Base-by-base conservation (phyloP, 2,329 filamentous ascomycete genomes). In the Fusarium acutatum region DNA sequence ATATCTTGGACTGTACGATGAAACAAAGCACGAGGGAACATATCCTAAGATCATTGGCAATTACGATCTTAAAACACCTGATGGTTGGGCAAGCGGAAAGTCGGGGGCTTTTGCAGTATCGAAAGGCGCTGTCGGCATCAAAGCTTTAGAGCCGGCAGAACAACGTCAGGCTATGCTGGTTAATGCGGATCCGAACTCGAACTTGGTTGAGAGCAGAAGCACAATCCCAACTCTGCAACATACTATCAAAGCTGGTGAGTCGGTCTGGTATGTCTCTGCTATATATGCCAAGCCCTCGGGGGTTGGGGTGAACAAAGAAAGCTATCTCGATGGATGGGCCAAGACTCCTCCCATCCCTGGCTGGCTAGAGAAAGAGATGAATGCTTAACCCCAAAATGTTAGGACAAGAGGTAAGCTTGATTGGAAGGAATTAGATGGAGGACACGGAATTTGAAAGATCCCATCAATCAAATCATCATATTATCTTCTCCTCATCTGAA, bases 141-240 rank as follows among this genome's bases (percentile, higher is more conserved):
- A 74, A 79, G 91, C 82, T 72, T 83, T 86, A 62, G 92, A 85
- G 77, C 84, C 85, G 2, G 83, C 79, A 14, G 84, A 82, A 13
- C 81, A 79, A 20, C 85, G 92, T 26, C 82, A 81, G 60, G 93
- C 92, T 7, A 90, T 88, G 78, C 85, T 94, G 32, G 89, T 95
- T 53, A 90, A 94, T 64, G 92, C 92, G 17, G 93, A 95, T 79
- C 92, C 93, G 12, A 95, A 95, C 82, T 93, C 91, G 53, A 95
- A 95, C 81, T 82, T 95, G 38, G 86, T 94, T 6, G 91, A 94
- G 82, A 90, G 90, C 66, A 84, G 93, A 66, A 94, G 92, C 8
- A 86, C 92, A 46, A 88, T 95, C 74, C 93, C 93, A 30, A 91
- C 91, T 35, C 81, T 95, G 77, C 88, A 91, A 78, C 86, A 88